phyloP scores from a whole-genome alignment of 768 basidiomycete genomes.

The Suillus lakei region DNA sequence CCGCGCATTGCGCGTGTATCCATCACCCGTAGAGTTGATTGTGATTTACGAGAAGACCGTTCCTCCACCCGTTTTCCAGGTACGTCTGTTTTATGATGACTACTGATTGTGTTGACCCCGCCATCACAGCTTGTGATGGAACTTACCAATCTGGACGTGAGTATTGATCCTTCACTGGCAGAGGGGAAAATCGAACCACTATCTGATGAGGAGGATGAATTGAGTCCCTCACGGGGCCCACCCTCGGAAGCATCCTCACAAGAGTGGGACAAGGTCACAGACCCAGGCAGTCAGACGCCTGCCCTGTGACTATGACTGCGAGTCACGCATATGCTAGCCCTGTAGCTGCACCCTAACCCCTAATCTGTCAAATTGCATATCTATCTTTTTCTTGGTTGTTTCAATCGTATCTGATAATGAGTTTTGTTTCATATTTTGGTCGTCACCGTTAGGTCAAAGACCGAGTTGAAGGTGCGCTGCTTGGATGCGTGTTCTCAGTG shows the following conservation, averaged over 20 bases:
- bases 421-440: constrained; percentile 37
- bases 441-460: constrained; percentile 55
- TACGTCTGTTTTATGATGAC: constrained; percentile 30
- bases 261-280: constrained; percentile 89
- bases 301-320: constrained; percentile 44
- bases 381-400: constrained; percentile 22
- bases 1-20: constrained; percentile 93
- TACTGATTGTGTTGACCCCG: constrained; percentile 12
- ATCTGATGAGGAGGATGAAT: constrained; percentile 56
- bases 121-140: constrained; percentile 69
- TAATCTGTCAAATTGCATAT: constrained; percentile 20
- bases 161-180: constrained; percentile 54
- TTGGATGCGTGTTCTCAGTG: constrained; percentile 11
- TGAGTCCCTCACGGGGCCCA: constrained; percentile 67
- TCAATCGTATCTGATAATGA: constrained; percentile 59
- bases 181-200: constrained; percentile 28
- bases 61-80: constrained; percentile 80
- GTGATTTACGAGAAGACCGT: constrained; percentile 94
- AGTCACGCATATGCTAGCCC: constrained; percentile 30
- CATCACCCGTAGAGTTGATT: constrained; percentile 91
- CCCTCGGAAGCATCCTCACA: constrained; percentile 89
- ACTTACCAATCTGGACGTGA: constrained; percentile 88
- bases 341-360: constrained; percentile 24
- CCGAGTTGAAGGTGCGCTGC: constrained; percentile 76
- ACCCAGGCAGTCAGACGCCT: constrained; percentile 64